Percentiles rank a stretch among this genome's conserved stretches.
These are phyloP conservation scores for Globisporangium okanoganense DNA, from an alignment of 352 stramenopile species.

Conservation along the genomic window DNA sequence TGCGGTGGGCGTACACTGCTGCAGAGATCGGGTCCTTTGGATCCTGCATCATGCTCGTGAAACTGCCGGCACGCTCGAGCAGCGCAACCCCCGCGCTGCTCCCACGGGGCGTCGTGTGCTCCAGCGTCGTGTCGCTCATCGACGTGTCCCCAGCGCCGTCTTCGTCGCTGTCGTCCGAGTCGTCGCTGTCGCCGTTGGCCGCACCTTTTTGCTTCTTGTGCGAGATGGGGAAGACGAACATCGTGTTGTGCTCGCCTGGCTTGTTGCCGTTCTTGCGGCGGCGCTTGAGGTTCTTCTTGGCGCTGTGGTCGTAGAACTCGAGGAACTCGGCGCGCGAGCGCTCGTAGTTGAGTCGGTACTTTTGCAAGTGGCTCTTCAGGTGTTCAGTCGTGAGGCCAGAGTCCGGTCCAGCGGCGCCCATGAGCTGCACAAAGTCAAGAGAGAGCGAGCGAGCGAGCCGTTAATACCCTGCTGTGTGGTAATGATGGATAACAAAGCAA, in stretches of 20 bases:
- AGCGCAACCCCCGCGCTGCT: neutral
- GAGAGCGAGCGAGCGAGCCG: conserved; percentile 7
- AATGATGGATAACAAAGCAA: neutral
- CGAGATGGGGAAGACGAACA: conserved; percentile 83
- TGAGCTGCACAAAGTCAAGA: conserved; percentile 39
- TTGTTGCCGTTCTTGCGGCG: conserved; percentile 37
- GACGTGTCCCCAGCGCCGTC: conserved; percentile 9
- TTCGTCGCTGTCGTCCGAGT: conserved; percentile 30
- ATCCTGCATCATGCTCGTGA: conserved; percentile 17
- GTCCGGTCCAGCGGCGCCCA: conserved; percentile 52
- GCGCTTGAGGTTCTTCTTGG: conserved; percentile 55
- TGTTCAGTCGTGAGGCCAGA: conserved; percentile 80
- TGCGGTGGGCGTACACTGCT: conserved; percentile 8
- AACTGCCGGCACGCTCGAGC: conserved; percentile 14
- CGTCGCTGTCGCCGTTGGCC: conserved; percentile 32
- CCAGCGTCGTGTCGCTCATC: conserved; percentile 19
- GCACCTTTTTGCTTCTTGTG: conserved; percentile 31
- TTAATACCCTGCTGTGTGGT: neutral
- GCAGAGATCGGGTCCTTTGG: conserved; percentile 10
- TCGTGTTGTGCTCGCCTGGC: conserved; percentile 49
- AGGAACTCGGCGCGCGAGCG: conserved; percentile 82
- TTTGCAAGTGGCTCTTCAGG: conserved; percentile 86
- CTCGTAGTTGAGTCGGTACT: conserved; percentile 88
- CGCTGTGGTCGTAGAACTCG: conserved; percentile 80
- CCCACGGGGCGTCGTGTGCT: conserved; percentile 15